Base-by-base conservation (phyloP, 176 grass and related monocot species). In the Aechmea fasciata region DNA sequence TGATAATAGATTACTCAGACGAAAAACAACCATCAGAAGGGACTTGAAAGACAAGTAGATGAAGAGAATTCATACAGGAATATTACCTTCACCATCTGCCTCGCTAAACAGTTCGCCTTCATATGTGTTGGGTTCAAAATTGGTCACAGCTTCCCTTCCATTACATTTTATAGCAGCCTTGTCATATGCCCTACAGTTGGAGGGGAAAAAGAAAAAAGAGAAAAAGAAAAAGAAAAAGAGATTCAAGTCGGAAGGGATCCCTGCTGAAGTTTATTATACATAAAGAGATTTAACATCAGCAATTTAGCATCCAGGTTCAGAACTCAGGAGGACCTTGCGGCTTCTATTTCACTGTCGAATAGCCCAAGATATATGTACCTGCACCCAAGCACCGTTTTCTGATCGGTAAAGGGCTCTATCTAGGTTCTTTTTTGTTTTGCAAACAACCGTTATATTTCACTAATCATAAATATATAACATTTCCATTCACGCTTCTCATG, bases 321-420 rank as follows among this genome's bases (percentile, higher is more conserved):
- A 61, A 18, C 17, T 61, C 55, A 61, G 20, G 20, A 18, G 55
- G 55, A 97, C 93, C 89, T 93, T 66, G 94, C 94, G 52, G 94
- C 94, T 71, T 99, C 94, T 71, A 93, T 77, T 90, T 99, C 94
- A 17, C 77, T 93, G 84, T 99, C 94, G 54, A 99, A 99, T 59
- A 99, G 79, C 11, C 94, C 94, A 73, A 99, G 94, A 85, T 99
- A 99, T 66, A 99, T 82, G 67, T 99, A 99, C 84, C 94, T 99
- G 86, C 70, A 83, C 20, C 69, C 20, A 72, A 73, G 69, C 64
- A 82, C 49, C 55, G 20, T 20, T 5, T n/a, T 61, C 55, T 61
- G 33, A 61, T 61, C n/a, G 20, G 10, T 72, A 15, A 67, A 72
- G 53, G 11, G 62, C 14, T 50, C 23, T 49, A 13, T 49, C 3